A percentile compares a stretch with the other conserved stretches of the same genome.
phyloP scores from a whole-genome alignment of 2,329 filamentous ascomycete species.

The Myriosclerotinia duriaeana region DNA sequence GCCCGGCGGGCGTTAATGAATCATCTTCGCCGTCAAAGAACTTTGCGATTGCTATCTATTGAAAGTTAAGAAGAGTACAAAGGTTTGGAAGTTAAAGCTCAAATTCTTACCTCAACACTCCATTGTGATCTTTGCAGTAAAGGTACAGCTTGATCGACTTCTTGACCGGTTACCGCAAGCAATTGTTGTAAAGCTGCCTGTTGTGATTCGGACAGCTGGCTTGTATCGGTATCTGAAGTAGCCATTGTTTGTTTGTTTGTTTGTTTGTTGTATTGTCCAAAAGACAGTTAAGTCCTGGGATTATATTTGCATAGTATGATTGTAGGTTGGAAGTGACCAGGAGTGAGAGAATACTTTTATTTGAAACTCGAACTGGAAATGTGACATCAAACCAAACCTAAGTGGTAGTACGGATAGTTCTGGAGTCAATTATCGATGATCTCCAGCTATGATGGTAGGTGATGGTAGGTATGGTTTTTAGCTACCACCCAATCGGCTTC shows the following conservation, averaged over 20 bases:
- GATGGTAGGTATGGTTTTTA: no score
- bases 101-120: constrained; percentile 75
- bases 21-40: constrained; percentile 96
- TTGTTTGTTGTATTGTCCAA: constrained; percentile 4
- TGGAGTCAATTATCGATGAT: constrained; percentile 6
- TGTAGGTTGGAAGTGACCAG: not conserved
- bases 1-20: constrained; percentile 76
- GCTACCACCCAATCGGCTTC: constrained; percentile 13
- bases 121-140: constrained; percentile 85
- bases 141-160: constrained; percentile 71
- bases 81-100: not conserved
- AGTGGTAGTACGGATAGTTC: not conserved
- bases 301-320: constrained; percentile 1
- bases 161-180: constrained; percentile 82
- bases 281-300: not conserved
- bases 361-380: not conserved
- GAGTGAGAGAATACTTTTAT: not conserved
- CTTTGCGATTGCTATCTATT: constrained; percentile 87
- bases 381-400: not conserved
- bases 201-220: constrained; percentile 72
- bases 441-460: no score
- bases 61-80: constrained; percentile 22
- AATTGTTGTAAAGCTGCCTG: constrained; percentile 85
- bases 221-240: constrained; percentile 56
- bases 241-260: constrained; percentile 42